phyloP scores from a whole-genome alignment of 2,329 filamentous ascomycete species.

The Elsinoe arachidis region DNA sequence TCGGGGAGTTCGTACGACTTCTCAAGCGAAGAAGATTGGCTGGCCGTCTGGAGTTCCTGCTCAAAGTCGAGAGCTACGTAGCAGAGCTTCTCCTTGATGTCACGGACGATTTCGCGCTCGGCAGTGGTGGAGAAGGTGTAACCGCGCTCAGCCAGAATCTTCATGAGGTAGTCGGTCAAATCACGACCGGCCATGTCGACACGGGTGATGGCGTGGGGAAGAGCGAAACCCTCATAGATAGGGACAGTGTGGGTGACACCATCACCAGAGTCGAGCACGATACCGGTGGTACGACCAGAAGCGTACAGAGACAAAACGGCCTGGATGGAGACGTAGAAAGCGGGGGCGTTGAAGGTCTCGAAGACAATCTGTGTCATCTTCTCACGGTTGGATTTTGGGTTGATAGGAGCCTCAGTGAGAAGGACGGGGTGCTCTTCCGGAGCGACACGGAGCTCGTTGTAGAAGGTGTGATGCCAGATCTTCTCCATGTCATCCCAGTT shows the following conservation, averaged over 20 bases:
- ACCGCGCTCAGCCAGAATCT: constrained; percentile 98
- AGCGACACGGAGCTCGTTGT: constrained; percentile 99
- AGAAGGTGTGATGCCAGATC: constrained; percentile 99
- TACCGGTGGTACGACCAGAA: constrained; percentile 99
- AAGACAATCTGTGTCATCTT: constrained; percentile 99
- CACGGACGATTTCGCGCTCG: constrained; percentile 99
- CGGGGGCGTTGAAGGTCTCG: constrained; percentile 99
- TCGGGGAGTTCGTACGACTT: constrained; percentile 99
- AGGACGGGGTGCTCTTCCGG: constrained; percentile 99
- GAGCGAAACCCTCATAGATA: constrained; percentile 99
- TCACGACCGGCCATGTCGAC: constrained; percentile 99
- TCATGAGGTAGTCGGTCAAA: constrained; percentile 99
- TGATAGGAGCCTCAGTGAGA: constrained; percentile 98
- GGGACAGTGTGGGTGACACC: constrained; percentile 99
- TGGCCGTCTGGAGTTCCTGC: constrained; percentile 99
- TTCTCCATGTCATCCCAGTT: constrained; percentile 99
- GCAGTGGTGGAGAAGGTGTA: constrained; percentile 99
- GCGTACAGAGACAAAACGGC: constrained; percentile 98
- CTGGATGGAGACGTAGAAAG: constrained; percentile 99
- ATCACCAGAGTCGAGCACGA: constrained; percentile 99
- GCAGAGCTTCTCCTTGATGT: constrained; percentile 99
- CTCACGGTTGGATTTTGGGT: constrained; percentile 99
- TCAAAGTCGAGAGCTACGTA: constrained; percentile 99
- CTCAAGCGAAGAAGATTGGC: constrained; percentile 97
- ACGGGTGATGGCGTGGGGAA: constrained; percentile 99